Evolutionary conservation across 225 moss, liverwort and hornwort genomes (phyloP).

Genomic region (Bryoerythrophyllum caledonicum): DNA sequence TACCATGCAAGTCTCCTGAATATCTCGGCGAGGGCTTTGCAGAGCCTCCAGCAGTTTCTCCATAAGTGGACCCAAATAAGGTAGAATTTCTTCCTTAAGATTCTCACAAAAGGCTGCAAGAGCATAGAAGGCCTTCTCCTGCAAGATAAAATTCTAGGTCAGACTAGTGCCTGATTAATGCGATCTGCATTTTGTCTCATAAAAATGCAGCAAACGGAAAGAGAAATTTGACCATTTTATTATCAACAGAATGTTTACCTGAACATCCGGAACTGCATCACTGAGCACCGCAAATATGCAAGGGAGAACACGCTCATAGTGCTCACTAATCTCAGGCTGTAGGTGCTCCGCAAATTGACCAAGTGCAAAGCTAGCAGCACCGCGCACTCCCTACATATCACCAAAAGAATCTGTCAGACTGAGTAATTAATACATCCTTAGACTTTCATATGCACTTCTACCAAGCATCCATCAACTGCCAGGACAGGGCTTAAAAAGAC

Average conservation of each 20-base stretch:
- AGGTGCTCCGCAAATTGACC: constrained; percentile 99
- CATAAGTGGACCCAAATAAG: constrained; percentile 89
- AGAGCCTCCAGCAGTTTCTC: constrained; percentile 85
- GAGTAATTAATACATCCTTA: not conserved
- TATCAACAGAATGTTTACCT: constrained; percentile 44
- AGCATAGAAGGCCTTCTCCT: constrained; percentile 98
- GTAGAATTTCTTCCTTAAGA: constrained; percentile 92
- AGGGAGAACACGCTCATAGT: constrained; percentile 93
- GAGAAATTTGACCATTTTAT: not conserved
- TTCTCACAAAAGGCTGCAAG: constrained; percentile 99
- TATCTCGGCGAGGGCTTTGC: constrained; percentile 90
- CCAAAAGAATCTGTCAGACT: constrained; percentile 1
- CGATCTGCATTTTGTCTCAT: constrained; percentile 8
- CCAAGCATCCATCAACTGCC: constrained; percentile 7
- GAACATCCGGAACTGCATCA: constrained; percentile 90
- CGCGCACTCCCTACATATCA: constrained; percentile 65
- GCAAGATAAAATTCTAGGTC: constrained; percentile 14
- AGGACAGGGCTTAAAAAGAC: not conserved
- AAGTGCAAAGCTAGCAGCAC: constrained; percentile 94
- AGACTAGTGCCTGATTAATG: not conserved
- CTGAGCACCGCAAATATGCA: constrained; percentile 91
- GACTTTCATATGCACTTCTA: not conserved
- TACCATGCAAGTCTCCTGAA: constrained; percentile 99
- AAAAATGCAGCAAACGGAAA: constrained; percentile 10
- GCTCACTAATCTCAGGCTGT: constrained; percentile 93